Evolutionary conservation across 2,329 filamentous ascomycete species (phyloP), one percentile per base, ranked within the genome.

Genomic region (Simplicillium aogashimaense): DNA sequence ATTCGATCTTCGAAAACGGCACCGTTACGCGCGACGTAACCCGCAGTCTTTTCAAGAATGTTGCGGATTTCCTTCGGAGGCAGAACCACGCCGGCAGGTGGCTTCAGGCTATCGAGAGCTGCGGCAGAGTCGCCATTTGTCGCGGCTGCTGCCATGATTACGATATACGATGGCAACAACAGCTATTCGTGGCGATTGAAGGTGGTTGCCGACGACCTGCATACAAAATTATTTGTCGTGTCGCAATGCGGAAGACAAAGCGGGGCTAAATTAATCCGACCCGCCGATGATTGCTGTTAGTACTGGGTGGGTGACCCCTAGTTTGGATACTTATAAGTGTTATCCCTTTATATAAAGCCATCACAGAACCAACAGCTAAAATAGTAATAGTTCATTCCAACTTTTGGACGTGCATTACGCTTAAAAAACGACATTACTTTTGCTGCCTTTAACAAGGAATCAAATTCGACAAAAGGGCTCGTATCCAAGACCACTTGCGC

Each of bases 21-120:
- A 16, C 78, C 78, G 51, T 80, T 80, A 47, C 78, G 67, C 48
- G 81, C 81, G 43, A 95, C 86, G 58, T 94, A 97, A 36, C 88
- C 88, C 39, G 92, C 90, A 11, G 90, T 95, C 67, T 94, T 97
- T 62, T 95, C 89, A 55, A 98, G 80, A 50, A 90, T 63, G 58
- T 70, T 69, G 69, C 88, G 81, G 54, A 95, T 88, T 56, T 89
- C 85, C 57, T 81, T 90, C 10, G 92, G 92, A 16, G 92, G 92
- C 40, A 95, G 74, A 42, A 95, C 85, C 47, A 95, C 74, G 46
- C 88, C 87, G 43, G 81, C 67, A 3, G 90, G 90, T 29, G 86
- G 80, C 60, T 88, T 90, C 58, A 80, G 76, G 46, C 80, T 75
- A 47, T 88, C 77, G 41, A 81, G 68, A 36, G 60, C 60, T 32